Percentiles rank a stretch among this genome's conserved stretches.
Conservation (phyloP, 495 filamentous ascomycete species). For the Xylaria flabelliformis region DNA sequence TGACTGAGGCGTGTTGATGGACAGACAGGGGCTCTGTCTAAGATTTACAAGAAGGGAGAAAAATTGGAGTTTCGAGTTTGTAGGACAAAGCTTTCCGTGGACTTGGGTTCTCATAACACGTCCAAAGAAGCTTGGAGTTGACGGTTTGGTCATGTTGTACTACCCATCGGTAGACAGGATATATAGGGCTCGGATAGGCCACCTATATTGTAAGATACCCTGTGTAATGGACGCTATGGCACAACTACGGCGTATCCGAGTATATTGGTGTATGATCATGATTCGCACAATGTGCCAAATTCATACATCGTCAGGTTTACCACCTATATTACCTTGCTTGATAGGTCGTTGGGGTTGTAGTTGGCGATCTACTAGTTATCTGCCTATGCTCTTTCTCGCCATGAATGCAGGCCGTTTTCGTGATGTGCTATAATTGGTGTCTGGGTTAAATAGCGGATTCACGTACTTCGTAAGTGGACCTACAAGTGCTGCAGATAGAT, state of each 20-base stretch:
- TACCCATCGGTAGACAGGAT: slow-evolving; percentile 22
- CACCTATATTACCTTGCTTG: neutral
- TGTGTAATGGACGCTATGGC: slow-evolving; percentile 12
- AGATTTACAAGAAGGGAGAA: neutral
- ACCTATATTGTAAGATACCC: slow-evolving; percentile 26
- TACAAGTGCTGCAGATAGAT: neutral
- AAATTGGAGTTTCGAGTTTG: neutral
- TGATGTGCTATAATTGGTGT: neutral
- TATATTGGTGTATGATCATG: neutral
- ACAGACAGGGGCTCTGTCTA: neutral
- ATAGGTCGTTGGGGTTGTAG: too few relatives aligned
- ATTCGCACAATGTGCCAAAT: neutral
- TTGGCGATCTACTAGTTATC: neutral
- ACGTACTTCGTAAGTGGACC: too few relatives aligned
- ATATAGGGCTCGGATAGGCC: slow-evolving; percentile 17
- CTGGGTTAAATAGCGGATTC: neutral
- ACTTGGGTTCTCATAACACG: neutral
- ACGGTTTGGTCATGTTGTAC: slow-evolving; percentile 24
- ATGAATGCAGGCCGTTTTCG: neutral
- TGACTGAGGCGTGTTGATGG: neutral
- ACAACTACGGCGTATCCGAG: neutral
- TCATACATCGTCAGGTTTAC: neutral
- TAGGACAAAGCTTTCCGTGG: neutral
- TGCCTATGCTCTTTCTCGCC: neutral
- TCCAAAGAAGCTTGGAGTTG: slow-evolving; percentile 4